Percentiles rank a stretch among this genome's conserved stretches.
These are phyloP conservation scores for Canavalia ensiformis DNA, from an alignment of 306 rosid genomes.

Conservation along the genomic window DNA sequence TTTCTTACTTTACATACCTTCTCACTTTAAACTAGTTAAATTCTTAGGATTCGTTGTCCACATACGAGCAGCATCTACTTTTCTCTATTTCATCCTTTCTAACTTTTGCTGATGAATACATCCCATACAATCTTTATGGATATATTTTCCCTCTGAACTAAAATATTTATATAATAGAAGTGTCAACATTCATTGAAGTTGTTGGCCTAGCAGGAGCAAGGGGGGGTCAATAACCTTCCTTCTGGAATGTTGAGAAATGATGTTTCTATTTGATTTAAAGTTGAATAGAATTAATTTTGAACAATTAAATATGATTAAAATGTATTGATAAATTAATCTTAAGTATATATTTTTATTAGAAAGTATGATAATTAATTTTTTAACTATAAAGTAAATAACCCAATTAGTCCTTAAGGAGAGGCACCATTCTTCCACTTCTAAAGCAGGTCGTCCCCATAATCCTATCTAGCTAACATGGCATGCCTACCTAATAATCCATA, in stretches of 20 bases:
- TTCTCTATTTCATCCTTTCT: slow-evolving; percentile 36
- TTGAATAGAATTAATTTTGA: too few relatives aligned
- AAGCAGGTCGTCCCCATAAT: slow-evolving; percentile 35
- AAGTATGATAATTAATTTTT: too few relatives aligned
- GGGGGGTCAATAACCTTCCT: slow-evolving; percentile 12
- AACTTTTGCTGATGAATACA: slow-evolving; percentile 37
- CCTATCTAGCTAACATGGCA: slow-evolving; percentile 17
- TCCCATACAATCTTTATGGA: slow-evolving; percentile 33
- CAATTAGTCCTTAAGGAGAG: not conserved
- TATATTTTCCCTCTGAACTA: slow-evolving; percentile 20
- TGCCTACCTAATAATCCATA: not conserved
- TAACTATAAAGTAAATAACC: too few relatives aligned
- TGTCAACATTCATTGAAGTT: slow-evolving; percentile 22
- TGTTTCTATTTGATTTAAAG: too few relatives aligned
- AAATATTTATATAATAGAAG: slow-evolving; percentile 6
- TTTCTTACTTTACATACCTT: slow-evolving; percentile 1
- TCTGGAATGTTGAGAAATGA: not conserved
- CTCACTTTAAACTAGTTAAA: not conserved
- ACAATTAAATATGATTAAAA: too few relatives aligned
- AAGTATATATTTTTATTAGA: too few relatives aligned
- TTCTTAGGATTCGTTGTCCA: not conserved
- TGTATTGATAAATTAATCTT: too few relatives aligned
- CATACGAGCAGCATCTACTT: slow-evolving; percentile 23
- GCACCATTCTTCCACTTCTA: slow-evolving; percentile 36
- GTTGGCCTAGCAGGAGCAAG: not conserved